Evolutionary conservation across 2,329 filamentous ascomycete genomes (phyloP).

Genomic region (Penicillium sp.): DNA sequence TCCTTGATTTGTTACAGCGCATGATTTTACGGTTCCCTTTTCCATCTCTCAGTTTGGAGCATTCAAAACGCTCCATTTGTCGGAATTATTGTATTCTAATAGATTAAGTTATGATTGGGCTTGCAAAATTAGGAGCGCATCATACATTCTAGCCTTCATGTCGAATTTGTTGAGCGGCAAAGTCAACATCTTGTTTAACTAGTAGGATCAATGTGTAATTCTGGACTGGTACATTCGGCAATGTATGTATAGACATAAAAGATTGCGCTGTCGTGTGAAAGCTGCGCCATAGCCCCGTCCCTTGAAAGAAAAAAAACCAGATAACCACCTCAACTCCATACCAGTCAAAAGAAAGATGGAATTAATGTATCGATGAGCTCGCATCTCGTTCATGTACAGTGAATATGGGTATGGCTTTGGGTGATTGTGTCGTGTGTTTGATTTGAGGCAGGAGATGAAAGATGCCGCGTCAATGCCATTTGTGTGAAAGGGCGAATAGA

Average conservation of each 20-base stretch:
- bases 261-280: constrained; percentile 10
- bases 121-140: neutral
- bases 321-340: constrained; percentile 19
- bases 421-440: neutral
- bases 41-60: neutral
- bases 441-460: neutral
- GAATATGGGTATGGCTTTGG: neutral
- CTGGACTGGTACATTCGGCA: constrained; percentile 5
- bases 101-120: constrained; percentile 7
- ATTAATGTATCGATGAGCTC: constrained; percentile 9
- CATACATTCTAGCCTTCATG: neutral
- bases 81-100: constrained; percentile 4
- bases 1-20: constrained; percentile 12
- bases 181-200: neutral
- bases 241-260: constrained; percentile 7
- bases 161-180: no score
- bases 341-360: constrained; percentile 4
- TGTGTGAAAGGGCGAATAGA: neutral
- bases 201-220: neutral
- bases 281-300: constrained; percentile 5
- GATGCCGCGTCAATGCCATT: neutral
- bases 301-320: neutral
- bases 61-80: neutral
- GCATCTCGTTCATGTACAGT: constrained; percentile 18
- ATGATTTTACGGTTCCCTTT: constrained; percentile 6